Percentiles rank a stretch among this genome's conserved stretches.
These are phyloP conservation scores for Zanthoxylum bungeanum DNA, from an alignment of 345 rosid genomes.

Conservation along the genomic window DNA sequence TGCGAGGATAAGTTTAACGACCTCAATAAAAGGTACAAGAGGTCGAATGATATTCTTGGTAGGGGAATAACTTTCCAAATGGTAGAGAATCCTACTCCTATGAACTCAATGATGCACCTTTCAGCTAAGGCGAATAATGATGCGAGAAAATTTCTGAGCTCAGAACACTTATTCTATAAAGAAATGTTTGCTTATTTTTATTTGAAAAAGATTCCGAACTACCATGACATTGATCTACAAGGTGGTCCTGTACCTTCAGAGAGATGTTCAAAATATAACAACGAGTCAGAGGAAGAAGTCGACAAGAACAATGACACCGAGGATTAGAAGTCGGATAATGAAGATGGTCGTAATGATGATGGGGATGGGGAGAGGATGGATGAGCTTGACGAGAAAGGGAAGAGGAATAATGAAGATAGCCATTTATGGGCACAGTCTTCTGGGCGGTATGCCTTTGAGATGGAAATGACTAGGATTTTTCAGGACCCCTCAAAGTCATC, in stretches of 20 bases:
- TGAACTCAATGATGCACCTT: slow-evolving; percentile 57
- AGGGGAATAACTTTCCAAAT: slow-evolving; percentile 56
- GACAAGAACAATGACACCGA: slow-evolving; percentile 31
- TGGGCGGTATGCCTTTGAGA: slow-evolving; percentile 24
- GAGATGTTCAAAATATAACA: slow-evolving; percentile 29
- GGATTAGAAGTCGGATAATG: slow-evolving; percentile 39
- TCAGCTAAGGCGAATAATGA: slow-evolving; percentile 54
- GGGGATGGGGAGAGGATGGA: slow-evolving; percentile 21
- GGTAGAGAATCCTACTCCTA: slow-evolving; percentile 57
- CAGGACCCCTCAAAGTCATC: slow-evolving; percentile 31
- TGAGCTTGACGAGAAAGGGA: slow-evolving; percentile 22
- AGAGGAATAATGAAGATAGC: slow-evolving; percentile 17
- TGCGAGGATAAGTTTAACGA: slow-evolving; percentile 75
- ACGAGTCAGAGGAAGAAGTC: slow-evolving; percentile 36
- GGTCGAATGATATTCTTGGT: slow-evolving; percentile 66
- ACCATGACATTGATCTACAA: slow-evolving; percentile 51
- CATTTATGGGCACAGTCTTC: slow-evolving; percentile 23
- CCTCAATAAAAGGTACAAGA: slow-evolving; percentile 66
- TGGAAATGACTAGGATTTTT: slow-evolving; percentile 35
- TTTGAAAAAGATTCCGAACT: slow-evolving; percentile 50
- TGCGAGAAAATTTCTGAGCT: slow-evolving; percentile 55
- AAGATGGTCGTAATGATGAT: slow-evolving; percentile 27
- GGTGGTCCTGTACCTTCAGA: slow-evolving; percentile 30
- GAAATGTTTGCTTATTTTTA: slow-evolving; percentile 70
- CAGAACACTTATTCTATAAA: slow-evolving; percentile 63